Base-by-base conservation (phyloP, 2,329 filamentous ascomycete species). In the Aspergillus sp. region DNA sequence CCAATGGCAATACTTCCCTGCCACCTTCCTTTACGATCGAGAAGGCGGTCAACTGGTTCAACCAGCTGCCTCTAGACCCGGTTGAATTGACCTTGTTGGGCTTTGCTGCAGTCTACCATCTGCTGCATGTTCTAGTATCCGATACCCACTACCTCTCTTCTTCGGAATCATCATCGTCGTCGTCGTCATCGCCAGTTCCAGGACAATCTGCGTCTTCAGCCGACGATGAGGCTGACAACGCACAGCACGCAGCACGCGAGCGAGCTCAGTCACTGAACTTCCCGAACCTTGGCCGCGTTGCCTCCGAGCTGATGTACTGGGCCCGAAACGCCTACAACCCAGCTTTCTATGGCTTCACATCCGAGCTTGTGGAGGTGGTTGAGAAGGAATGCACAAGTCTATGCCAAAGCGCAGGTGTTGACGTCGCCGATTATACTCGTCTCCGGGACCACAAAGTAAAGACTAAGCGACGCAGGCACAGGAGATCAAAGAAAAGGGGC, bases 281-380 rank as follows among this genome's bases (percentile, higher is more conserved):
- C 27, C 62, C 66, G 19, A 61, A 68, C 30, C 48, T 67, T 9
- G 62, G 62, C 6, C 66, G 67, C 7, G 65, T 71, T 19, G 66
- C 67, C 3, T 63, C 64, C 0, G 65, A 69, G 41, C 60, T 71
- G 4, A 65, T 68, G 40, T 70, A 70, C 49, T 71, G 68, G 68
- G 65, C 67, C n/a, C 64, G 64, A 9, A 65, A 71, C 47, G 68
- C 68, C 7, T 71, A 71, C 49, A 70, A 69, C 42, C 68, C 68
- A 1, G 59, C 68, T 5, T 70, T 69, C 41, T 71, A 70, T 27
- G 68, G 68, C 0, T 65, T 71, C 30, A 69, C 67, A 0, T 52
- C 61, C 4, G 55, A 54, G 3, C 61, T 69, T 8, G 59, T 68
- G 6, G 61, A 68, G 5, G 58, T 66, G 0, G 64, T 70, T 27